Percentiles rank a stretch among this genome's conserved stretches.
Evolutionary conservation across 768 basidiomycete genomes (phyloP).

Genomic region (Paxillus ammoniavirescens): DNA sequence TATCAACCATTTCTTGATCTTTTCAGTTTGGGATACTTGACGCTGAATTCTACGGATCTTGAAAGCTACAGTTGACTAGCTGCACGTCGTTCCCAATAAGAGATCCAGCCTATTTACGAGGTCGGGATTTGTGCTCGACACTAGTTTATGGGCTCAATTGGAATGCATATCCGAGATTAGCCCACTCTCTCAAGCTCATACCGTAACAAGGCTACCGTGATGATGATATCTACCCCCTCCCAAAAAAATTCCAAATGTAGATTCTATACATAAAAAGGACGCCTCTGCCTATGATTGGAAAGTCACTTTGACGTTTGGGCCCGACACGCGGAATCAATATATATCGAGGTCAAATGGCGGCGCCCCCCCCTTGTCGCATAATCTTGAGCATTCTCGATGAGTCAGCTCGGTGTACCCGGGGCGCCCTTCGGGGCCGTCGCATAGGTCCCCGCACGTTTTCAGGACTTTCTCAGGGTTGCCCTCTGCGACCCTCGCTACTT

Average conservation of each 20-base stretch:
- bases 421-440: not conserved
- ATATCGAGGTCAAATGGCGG: not conserved
- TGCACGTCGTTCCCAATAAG: not conserved
- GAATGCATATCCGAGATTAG: not conserved
- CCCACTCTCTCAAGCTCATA: slow-evolving; percentile 3
- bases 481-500: not conserved
- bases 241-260: slow-evolving; percentile 23
- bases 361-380: not conserved
- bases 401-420: not conserved
- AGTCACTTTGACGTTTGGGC: slow-evolving; percentile 20
- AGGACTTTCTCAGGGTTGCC: not conserved
- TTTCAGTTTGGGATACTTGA: no score
- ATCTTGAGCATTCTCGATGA: not conserved
- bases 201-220: slow-evolving; percentile 15
- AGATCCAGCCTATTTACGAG: not conserved
- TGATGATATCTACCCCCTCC: not conserved
- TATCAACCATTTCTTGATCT: not conserved
- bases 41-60: not conserved
- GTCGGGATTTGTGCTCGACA: not conserved
- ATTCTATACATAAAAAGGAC: slow-evolving; percentile 25
- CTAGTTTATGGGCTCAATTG: not conserved
- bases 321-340: slow-evolving; percentile 20
- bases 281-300: slow-evolving; percentile 20
- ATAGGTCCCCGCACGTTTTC: not conserved
- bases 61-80: not conserved